Conservation (phyloP, 2,329 filamentous ascomycete genomes). For the Hypoxylon sp. region DNA sequence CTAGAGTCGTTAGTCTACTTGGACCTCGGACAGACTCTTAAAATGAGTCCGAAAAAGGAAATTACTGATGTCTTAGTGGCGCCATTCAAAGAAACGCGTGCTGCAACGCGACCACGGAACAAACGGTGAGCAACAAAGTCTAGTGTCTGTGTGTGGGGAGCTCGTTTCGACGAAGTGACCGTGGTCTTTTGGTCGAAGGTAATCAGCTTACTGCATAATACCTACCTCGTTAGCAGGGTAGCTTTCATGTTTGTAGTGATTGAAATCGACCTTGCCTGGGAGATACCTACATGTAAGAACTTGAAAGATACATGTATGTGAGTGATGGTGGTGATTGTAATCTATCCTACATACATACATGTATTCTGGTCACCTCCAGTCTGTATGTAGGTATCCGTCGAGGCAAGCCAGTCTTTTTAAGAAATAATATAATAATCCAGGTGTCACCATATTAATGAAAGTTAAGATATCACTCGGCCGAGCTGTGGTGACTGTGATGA, state of each 20-base stretch:
- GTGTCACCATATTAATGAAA: neutral
- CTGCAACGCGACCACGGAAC: conserved; percentile 15
- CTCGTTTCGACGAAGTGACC: neutral
- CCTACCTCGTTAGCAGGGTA: neutral
- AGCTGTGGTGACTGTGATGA: conserved; percentile 12
- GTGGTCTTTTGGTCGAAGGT: neutral
- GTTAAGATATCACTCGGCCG: conserved; percentile 10
- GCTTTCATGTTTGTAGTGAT: neutral
- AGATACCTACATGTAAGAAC: neutral
- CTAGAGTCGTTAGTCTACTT: conserved; percentile 10
- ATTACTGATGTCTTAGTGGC: conserved; percentile 31
- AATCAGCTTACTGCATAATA: neutral
- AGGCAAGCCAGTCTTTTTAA: neutral
- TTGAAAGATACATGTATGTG: neutral
- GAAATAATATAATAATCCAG: neutral
- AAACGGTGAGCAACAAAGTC: conserved; percentile 2
- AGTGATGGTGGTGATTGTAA: neutral
- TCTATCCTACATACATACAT: neutral
- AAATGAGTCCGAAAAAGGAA: conserved; percentile 34
- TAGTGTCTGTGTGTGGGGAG: neutral
- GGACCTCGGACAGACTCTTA: conserved; percentile 33
- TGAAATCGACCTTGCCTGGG: neutral
- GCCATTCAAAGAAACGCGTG: conserved; percentile 24
- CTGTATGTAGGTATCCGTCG: neutral
- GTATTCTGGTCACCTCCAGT: neutral